These are phyloP conservation scores for Saccharomycopsis amapae DNA, from an alignment of 805 yeast genomes.

Conservation along the genomic window DNA sequence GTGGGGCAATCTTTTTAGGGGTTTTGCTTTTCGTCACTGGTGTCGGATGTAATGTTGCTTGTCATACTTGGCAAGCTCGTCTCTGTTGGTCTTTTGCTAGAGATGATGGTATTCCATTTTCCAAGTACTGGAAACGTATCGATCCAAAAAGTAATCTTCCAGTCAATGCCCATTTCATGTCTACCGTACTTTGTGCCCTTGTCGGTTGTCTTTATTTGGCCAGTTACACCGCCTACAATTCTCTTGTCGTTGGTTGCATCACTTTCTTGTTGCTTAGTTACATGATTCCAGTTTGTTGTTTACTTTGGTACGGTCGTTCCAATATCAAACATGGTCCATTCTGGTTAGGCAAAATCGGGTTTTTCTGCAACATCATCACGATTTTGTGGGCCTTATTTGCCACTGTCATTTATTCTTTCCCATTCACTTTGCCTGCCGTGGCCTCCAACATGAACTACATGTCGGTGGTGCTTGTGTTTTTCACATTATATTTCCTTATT, in stretches of 20 bases:
- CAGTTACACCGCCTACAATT: constrained; percentile 59
- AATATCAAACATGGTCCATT: constrained; percentile 56
- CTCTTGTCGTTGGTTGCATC: constrained; percentile 56
- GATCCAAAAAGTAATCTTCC: constrained; percentile 46
- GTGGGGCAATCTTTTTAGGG: constrained; percentile 49
- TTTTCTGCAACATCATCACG: constrained; percentile 42
- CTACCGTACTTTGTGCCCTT: constrained; percentile 44
- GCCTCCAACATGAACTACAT: constrained; percentile 63
- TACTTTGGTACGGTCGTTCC: constrained; percentile 42
- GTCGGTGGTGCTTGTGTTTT: constrained; percentile 46
- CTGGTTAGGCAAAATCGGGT: constrained; percentile 55
- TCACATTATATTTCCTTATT: constrained; percentile 35
- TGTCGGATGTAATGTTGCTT: constrained; percentile 50
- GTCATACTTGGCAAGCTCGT: constrained; percentile 64
- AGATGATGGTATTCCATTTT: constrained; percentile 55
- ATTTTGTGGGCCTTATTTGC: constrained; percentile 54
- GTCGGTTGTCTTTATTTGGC: constrained; percentile 59
- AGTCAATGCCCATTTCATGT: constrained; percentile 49
- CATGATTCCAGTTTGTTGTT: constrained; percentile 45
- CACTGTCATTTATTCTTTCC: constrained; percentile 56
- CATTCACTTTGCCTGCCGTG: constrained; percentile 54
- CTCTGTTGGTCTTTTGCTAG: constrained; percentile 63
- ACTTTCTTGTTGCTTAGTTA: constrained; percentile 53
- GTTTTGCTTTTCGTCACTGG: constrained; percentile 46
- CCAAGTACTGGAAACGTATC: constrained; percentile 43